These are phyloP conservation scores for Ophiostoma montium DNA, from an alignment of 2,329 filamentous ascomycete genomes.

Conservation along the genomic window DNA sequence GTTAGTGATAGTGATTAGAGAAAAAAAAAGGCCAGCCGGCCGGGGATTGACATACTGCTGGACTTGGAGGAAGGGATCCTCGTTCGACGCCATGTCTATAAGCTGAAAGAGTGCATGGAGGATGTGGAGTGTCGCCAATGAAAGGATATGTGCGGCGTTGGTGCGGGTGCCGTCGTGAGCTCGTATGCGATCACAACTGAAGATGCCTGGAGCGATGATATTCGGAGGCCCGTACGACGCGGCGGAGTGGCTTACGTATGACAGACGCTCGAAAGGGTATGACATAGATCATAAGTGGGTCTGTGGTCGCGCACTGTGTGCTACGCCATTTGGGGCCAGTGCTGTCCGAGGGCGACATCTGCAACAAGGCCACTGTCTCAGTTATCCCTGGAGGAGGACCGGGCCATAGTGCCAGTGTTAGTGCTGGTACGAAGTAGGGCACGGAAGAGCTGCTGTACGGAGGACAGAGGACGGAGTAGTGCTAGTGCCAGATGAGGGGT, in stretches of 20 bases:
- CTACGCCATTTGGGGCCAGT: not conserved
- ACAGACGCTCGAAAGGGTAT: not conserved
- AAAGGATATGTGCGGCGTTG: not conserved
- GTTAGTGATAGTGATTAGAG: slow-evolving; percentile 26
- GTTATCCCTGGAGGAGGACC: not conserved
- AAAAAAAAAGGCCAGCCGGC: not conserved
- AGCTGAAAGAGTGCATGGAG: not conserved
- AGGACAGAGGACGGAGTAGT: too few species aligned
- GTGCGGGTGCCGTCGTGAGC: not conserved
- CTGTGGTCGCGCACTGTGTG: not conserved
- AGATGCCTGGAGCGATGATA: not conserved
- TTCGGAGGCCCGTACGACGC: too few species aligned
- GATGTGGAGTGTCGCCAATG: too few species aligned
- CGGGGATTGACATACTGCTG: slow-evolving; percentile 43
- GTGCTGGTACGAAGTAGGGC: too few species aligned
- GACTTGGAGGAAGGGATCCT: slow-evolving; percentile 60
- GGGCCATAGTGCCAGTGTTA: too few species aligned
- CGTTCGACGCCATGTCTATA: slow-evolving; percentile 45
- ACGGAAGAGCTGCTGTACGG: too few species aligned
- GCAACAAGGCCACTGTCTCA: not conserved
- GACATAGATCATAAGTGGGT: not conserved
- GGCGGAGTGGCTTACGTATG: not conserved
- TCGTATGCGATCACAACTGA: too few species aligned
- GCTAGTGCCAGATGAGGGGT: too few species aligned
- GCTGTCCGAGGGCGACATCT: not conserved